Percentiles rank a stretch among this genome's conserved stretches.
Conservation (phyloP, 208 protist species). For the Tritrichomonas musculus region DNA sequence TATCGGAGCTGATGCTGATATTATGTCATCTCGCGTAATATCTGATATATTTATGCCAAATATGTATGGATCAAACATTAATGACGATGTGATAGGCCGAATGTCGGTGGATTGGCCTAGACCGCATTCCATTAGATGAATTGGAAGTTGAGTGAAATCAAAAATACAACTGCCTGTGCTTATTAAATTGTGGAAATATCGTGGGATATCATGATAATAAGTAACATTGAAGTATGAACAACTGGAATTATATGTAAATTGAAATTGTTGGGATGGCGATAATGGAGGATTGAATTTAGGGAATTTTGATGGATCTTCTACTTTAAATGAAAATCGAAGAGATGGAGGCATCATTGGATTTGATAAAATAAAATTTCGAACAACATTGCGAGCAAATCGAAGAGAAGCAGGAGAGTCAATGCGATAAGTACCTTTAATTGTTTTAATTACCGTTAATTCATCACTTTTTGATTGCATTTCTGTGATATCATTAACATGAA, state of each 20-base stretch:
- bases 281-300: neutral
- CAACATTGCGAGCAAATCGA: neutral
- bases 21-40: neutral
- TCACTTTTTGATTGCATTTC: neutral
- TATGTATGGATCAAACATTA: neutral
- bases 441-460: neutral
- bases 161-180: neutral
- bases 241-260: conserved; percentile 7
- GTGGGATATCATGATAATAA: neutral
- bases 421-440: neutral
- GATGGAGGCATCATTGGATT: neutral
- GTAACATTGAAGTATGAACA: neutral
- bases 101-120: neutral
- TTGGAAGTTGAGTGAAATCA: neutral
- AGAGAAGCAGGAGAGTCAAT: neutral
- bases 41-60: neutral
- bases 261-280: neutral
- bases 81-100: neutral
- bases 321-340: neutral
- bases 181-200: neutral
- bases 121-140: neutral
- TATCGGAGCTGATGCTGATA: neutral
- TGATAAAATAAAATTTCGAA: neutral
- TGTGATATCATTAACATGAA: neutral
- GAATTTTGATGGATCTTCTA: neutral